Evolutionary conservation across 169 alveolate species (phyloP).

Genomic region (Cryptosporidium muris): DNA sequence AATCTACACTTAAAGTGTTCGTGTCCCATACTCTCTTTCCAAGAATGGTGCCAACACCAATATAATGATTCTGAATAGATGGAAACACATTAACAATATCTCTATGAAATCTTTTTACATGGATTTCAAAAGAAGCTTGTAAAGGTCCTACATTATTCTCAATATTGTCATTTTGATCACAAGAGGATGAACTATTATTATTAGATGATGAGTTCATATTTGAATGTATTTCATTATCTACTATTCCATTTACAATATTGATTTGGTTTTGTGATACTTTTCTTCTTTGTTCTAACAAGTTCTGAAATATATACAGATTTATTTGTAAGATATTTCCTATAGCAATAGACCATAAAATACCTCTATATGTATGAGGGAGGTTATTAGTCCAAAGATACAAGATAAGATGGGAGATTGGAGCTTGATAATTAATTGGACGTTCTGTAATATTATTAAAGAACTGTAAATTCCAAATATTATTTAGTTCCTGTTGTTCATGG

Average conservation of each 20-base stretch:
- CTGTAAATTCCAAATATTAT: background rate
- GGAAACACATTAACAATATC: constrained; percentile 52
- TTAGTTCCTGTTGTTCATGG: background rate
- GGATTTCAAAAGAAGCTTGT: constrained; percentile 31
- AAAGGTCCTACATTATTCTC: constrained; percentile 59
- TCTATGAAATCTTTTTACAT: constrained; percentile 56
- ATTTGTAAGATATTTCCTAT: constrained; percentile 51
- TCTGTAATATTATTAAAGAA: constrained; percentile 14
- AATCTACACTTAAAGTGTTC: background rate
- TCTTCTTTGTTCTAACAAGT: constrained; percentile 8
- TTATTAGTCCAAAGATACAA: constrained; percentile 41
- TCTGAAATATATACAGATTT: background rate
- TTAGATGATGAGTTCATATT: background rate
- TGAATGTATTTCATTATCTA: background rate
- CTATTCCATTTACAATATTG: background rate
- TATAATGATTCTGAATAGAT: constrained; percentile 25
- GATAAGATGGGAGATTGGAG: constrained; percentile 53
- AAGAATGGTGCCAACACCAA: constrained; percentile 58
- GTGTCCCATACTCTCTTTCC: constrained; percentile 53
- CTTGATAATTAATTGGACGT: constrained; percentile 39
- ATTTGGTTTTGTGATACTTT: background rate
- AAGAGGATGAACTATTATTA: background rate
- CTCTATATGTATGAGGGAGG: constrained; percentile 52
- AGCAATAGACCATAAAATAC: constrained; percentile 46
- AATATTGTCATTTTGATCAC: background rate